Base-by-base conservation (phyloP, 1,139 yeast genomes). In the Protomyces inundatus region DNA sequence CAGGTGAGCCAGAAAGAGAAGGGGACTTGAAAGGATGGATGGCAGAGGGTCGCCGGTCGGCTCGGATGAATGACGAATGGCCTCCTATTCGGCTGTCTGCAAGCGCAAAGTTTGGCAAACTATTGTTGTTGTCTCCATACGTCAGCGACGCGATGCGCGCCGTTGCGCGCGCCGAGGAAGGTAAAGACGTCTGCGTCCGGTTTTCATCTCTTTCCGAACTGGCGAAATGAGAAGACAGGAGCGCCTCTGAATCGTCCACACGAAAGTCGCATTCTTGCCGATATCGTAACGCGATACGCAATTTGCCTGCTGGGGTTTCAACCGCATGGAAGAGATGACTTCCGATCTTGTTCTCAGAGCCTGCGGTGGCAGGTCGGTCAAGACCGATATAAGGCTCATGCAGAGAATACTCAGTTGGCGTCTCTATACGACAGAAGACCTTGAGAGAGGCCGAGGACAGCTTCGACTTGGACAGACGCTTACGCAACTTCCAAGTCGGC, bases 251-350 rank as follows among this genome's bases (percentile, higher is more conserved):
- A 69, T 87, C 91, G 67, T 80, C 82, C 23, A 89, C 77, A 51
- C 81, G 77, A 74, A 91, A 93, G 63, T 83, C 81, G 66, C 84
- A 80, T 71, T 89, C 88, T 50, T 79, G 80, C 66, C 98, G 81
- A 72, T 87, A 91, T 4, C 95, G 87, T 1, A 89, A 91, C 0
- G 95, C 84, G 7, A 89, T 81, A 67, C 84, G 80, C 59, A 93
- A 75, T 1, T 86, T 77, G 0, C 98, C 98, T 55, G 83, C 77
- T 12, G 88, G 84, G 0, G 97, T 89, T 65, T 81, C 80, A 1
- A 93, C 83, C 0, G 95, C 88, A 9, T 82, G 80, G 65, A 93
- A 82, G 65, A 80, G 80, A 71, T 82, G 83, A 61, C 84, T 87
- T 33, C 50, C 52, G 35, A 46, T 34, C 42, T 54, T n/a, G 37